Evolutionary conservation across 345 rosid genomes (phyloP), one percentile per base, ranked within the genome.

Genomic region (Melastoma malabathricum): DNA sequence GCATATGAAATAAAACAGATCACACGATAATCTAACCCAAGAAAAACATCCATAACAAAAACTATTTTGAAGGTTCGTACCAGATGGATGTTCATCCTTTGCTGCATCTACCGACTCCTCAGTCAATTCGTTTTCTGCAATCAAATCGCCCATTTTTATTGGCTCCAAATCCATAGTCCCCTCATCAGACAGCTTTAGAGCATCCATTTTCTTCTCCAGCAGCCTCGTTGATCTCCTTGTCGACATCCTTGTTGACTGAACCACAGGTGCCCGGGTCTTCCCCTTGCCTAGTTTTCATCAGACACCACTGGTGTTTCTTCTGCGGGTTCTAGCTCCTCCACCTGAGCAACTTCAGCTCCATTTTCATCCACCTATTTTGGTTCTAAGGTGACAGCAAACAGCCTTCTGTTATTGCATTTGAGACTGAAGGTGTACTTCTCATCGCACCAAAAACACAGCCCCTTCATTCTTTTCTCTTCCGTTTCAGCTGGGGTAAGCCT

Each of bases 191-290:
- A 92, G 68, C 64, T 72, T 66, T 60, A 87, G 46, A 14, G 66
- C 71, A 50, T 56, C 72, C 80, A 82, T 66, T 55, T 51, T 62
- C 64, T 81, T 81, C 74, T 76, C 94, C 48, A 92, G 44, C 64
- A 92, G 38, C 56, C 78, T 82, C 46, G 71, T 74, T 3, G 97
- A 81, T 23, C 75, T 72, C 75, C 98, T 77, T 1, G 93, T 84
- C 60, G 83, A 74, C 18, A 46, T 79, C 13, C 64, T 47, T 77
- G 69, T 81, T 44, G 66, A 69, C 0, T 78, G 61, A 14, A 55
- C 48, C 6, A 47, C 59, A 13, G 46, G 52, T 22, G 50, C 48
- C 15, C 0, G 58, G n/a, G 62, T 48, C 61, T 55, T 62, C 6
- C 59, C 53, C 52, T n/a, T 50, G 60, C 9, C 48, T 54, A 50